Evolutionary conservation across 2,329 filamentous ascomycete species (phyloP).

Genomic region (Cladophialophora bantiana): DNA sequence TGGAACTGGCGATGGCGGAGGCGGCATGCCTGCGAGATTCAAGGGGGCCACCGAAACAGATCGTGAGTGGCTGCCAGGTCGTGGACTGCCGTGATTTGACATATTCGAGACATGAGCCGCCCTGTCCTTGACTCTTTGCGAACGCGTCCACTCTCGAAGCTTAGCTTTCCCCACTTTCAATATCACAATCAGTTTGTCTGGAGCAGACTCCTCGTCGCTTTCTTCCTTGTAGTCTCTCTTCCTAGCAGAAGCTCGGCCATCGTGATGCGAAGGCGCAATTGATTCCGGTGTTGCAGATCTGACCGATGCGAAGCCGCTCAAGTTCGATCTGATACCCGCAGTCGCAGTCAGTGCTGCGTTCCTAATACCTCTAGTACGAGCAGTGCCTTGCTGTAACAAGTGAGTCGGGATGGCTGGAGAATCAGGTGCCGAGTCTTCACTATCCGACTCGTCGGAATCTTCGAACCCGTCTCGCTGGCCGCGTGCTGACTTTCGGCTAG

Average conservation of each 20-base stretch:
- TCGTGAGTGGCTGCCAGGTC: slow-evolving; percentile 37
- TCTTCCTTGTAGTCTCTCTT: slow-evolving; percentile 77
- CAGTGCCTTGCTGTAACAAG: slow-evolving; percentile 73
- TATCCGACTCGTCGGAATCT: slow-evolving; percentile 90
- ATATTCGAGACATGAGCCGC: slow-evolving; percentile 41
- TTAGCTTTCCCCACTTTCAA: slow-evolving; percentile 76
- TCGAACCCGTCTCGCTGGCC: slow-evolving; percentile 68
- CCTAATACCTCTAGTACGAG: slow-evolving; percentile 85
- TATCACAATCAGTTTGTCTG: slow-evolving; percentile 72
- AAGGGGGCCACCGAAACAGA: slow-evolving; percentile 48
- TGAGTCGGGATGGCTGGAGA: slow-evolving; percentile 79
- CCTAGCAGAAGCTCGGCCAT: slow-evolving; percentile 71
- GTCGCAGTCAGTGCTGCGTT: slow-evolving; percentile 86
- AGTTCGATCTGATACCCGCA: slow-evolving; percentile 79
- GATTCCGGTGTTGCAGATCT: slow-evolving; percentile 91
- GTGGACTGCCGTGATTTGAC: slow-evolving; percentile 39
- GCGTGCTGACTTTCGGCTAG: slow-evolving; percentile 60
- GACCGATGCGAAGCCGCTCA: slow-evolving; percentile 60
- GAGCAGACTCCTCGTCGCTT: slow-evolving; percentile 70
- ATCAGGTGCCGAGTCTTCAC: slow-evolving; percentile 78
- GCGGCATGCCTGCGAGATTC: slow-evolving; percentile 57
- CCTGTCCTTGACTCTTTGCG: slow-evolving; percentile 62
- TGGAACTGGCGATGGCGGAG: slow-evolving; percentile 47
- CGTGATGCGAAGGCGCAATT: slow-evolving; percentile 66
- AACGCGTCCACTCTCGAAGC: slow-evolving; percentile 64